Evolutionary conservation across 257 asterid species (phyloP), one percentile per base, ranked within the genome.

Genomic region (Parsonsia alboflavescens): DNA sequence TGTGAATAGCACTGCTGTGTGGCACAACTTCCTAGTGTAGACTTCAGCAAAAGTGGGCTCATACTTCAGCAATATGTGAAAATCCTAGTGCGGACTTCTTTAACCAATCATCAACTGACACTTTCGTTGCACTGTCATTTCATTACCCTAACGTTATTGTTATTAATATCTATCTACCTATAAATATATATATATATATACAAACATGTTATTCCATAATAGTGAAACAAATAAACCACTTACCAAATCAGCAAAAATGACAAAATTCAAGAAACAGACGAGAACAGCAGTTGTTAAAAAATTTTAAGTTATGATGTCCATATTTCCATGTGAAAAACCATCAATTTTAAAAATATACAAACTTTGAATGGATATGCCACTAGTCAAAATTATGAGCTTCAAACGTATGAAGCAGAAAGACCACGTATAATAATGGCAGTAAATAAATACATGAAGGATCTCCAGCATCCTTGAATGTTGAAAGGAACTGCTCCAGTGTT

Each of bases 401-500:
- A 11, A 54, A 66, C 36, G 68, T 50, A 21, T 57, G 26, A 67
- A 26, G 26, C 67, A 53, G 53, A 49, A 72, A 76, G 58, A 36
- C 36, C 30, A 56, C 11, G 65, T 42, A 7, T 53, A 45, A 62
- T n/a, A 69, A 73, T 36, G 75, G 70, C 36, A 63, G 81, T 80
- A 77, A 50, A 79, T 68, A 73, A 73, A 82, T 86, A 90, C 97
- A 70, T 76, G 88, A 78, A 80, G 93, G 89, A 62, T 90, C 92
- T 84, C 92, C 97, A 80, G 97, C 97, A 86, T 91, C 98, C 82
- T 82, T 89, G 89, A 94, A 94, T 53, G 88, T 54, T 67, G 87
- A 82, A 71, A 86, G 87, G 78, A 94, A 94, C 82, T 84, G 91
- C 81, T 90, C 97, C 86, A 72, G 77, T 54, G 85, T 86, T 77